Evolutionary conservation across 1,139 yeast genomes (phyloP).

Genomic region (Yamadazyma pseudoaaseri): DNA sequence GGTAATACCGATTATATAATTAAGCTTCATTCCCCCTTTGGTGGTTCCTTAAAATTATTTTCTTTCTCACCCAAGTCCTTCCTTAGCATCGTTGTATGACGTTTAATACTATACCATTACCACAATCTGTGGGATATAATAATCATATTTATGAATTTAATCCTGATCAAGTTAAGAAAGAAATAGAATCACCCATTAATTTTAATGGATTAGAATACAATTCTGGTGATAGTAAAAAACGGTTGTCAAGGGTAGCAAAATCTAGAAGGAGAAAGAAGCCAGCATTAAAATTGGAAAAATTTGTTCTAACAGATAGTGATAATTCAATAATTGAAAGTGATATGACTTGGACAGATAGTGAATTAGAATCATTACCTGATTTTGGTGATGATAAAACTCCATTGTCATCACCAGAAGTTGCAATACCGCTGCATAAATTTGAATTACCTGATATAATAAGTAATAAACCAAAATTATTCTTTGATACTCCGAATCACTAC

Average conservation of each 20-base stretch:
- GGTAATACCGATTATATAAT: background rate
- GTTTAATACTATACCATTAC: slow-evolving; percentile 24
- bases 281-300: slow-evolving; percentile 2
- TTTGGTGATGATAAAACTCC: slow-evolving; percentile 34
- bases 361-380: slow-evolving; percentile 39
- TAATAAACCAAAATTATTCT: slow-evolving; percentile 17
- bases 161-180: slow-evolving; percentile 10
- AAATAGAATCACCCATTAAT: background rate
- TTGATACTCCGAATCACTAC: background rate
- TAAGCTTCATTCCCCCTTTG: slow-evolving; percentile 1
- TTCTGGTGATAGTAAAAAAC: background rate
- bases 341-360: slow-evolving; percentile 23
- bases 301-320: slow-evolving; percentile 1
- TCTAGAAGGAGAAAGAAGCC: slow-evolving; percentile 9
- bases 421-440: slow-evolving; percentile 48
- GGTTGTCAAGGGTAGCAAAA: background rate
- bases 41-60: background rate
- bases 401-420: slow-evolving; percentile 21
- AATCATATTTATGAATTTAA: slow-evolving; percentile 25
- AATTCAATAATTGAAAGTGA: background rate
- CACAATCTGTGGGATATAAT: slow-evolving; percentile 18
- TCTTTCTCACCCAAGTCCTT: background rate
- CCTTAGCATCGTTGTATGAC: background rate
- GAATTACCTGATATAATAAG: slow-evolving; percentile 74
- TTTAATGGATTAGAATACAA: no score